phyloP scores from a whole-genome alignment of 257 asterid species.

The Nicotiana paniculata region DNA sequence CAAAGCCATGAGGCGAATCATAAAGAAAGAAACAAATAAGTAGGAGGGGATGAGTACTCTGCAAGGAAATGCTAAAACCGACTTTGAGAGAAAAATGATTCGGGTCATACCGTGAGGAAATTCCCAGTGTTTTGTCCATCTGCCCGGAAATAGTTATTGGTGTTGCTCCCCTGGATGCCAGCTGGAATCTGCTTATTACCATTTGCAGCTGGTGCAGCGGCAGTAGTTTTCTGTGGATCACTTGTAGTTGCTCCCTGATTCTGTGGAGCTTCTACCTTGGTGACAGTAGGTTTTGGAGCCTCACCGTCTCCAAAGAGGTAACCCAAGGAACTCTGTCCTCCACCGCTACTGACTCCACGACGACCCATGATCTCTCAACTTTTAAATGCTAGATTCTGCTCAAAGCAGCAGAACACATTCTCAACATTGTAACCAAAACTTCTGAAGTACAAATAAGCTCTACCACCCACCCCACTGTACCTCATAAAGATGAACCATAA shows the following conservation, averaged over 20 bases:
- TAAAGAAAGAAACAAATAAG: background rate
- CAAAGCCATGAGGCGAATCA: background rate
- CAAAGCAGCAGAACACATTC: constrained; percentile 1
- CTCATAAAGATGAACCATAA: background rate
- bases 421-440: background rate
- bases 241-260: constrained; percentile 28
- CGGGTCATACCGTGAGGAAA: constrained; percentile 61
- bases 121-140: constrained; percentile 84
- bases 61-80: background rate
- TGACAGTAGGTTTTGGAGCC: constrained; percentile 48
- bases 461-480: background rate
- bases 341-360: constrained; percentile 86
- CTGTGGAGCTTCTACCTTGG: constrained; percentile 33
- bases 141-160: constrained; percentile 59
- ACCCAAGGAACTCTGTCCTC: constrained; percentile 87
- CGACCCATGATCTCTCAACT: constrained; percentile 51
- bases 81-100: background rate
- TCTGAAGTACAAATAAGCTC: background rate
- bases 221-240: constrained; percentile 38
- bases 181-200: constrained; percentile 54
- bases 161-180: constrained; percentile 49
- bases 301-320: constrained; percentile 80
- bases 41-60: background rate
- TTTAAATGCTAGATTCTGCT: constrained; percentile 15
- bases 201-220: constrained; percentile 39